Conservation (phyloP, 2,329 filamentous ascomycete genomes). For the Stemphylium lycopersici region DNA sequence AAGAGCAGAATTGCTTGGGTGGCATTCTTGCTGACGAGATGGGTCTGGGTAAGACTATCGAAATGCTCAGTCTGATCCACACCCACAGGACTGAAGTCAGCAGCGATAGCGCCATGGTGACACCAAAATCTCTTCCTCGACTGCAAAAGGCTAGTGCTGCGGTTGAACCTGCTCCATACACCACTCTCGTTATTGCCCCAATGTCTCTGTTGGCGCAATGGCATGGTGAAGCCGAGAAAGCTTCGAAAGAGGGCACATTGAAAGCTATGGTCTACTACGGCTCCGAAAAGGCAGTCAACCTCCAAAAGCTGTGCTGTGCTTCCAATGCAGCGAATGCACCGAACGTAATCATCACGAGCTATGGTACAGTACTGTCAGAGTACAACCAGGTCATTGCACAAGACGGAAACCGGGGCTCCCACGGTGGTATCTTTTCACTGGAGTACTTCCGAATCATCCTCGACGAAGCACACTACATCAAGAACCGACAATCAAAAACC, state of each 20-base stretch:
- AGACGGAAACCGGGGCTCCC: conserved; percentile 68
- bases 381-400: conserved; percentile 75
- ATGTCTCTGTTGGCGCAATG: conserved; percentile 97
- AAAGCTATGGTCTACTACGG: conserved; percentile 93
- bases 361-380: conserved; percentile 89
- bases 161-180: conserved; percentile 76
- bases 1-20: conserved; percentile 93
- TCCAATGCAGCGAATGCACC: conserved; percentile 77
- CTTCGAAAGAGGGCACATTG: conserved; percentile 81
- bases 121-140: conserved; percentile 67
- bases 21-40: conserved; percentile 96
- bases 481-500: conserved; percentile 84
- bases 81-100: conserved; percentile 70
- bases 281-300: conserved; percentile 77
- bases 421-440: conserved; percentile 80
- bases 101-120: conserved; percentile 40
- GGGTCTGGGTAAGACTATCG: conserved; percentile 97
- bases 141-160: conserved; percentile 63
- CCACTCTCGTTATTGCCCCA: conserved; percentile 92
- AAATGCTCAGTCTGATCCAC: conserved; percentile 95
- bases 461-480: conserved; percentile 94
- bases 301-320: conserved; percentile 78
- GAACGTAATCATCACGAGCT: conserved; percentile 92
- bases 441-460: conserved; percentile 95
- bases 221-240: conserved; percentile 93